These are phyloP conservation scores for Metschnikowia henanensis DNA, from an alignment of 805 yeast genomes.

Conservation along the genomic window DNA sequence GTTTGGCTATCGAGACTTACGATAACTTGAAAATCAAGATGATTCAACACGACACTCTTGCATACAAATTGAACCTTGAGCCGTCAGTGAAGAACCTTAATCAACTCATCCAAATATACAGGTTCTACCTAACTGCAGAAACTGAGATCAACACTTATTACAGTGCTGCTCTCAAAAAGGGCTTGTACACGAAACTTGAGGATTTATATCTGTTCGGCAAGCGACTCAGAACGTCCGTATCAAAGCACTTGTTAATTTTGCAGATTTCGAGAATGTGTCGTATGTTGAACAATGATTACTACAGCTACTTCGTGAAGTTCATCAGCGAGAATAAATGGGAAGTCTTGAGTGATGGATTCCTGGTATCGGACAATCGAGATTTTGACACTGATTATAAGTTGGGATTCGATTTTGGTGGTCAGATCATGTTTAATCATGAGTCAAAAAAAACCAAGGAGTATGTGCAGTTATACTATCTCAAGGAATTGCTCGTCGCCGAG, in stretches of 20 bases:
- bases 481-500: slow-evolving; percentile 41
- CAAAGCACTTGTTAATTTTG: slow-evolving; percentile 37
- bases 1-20: slow-evolving; percentile 52
- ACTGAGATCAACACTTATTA: slow-evolving; percentile 51
- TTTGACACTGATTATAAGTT: slow-evolving; percentile 52
- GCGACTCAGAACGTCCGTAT: slow-evolving; percentile 51
- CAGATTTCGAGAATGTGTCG: slow-evolving; percentile 35
- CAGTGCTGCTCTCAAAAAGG: slow-evolving; percentile 53
- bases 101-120: slow-evolving; percentile 30
- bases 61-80: slow-evolving; percentile 47
- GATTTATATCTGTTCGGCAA: slow-evolving; percentile 64
- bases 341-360: slow-evolving; percentile 14
- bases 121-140: slow-evolving; percentile 55
- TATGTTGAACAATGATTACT: slow-evolving; percentile 30
- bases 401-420: slow-evolving; percentile 35
- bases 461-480: slow-evolving; percentile 36
- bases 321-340: slow-evolving; percentile 17
- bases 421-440: slow-evolving; percentile 18
- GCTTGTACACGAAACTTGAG: slow-evolving; percentile 63
- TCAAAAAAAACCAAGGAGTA: slow-evolving; percentile 22
- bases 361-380: slow-evolving; percentile 60
- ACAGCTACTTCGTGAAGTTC: slow-evolving; percentile 25
- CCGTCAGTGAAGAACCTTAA: slow-evolving; percentile 45
- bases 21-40: slow-evolving; percentile 61
- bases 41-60: slow-evolving; percentile 72